Percentiles rank a stretch among this genome's conserved stretches.
phyloP scores from a whole-genome alignment of 495 filamentous ascomycete species.

The Aspergillus bertholletiae region DNA sequence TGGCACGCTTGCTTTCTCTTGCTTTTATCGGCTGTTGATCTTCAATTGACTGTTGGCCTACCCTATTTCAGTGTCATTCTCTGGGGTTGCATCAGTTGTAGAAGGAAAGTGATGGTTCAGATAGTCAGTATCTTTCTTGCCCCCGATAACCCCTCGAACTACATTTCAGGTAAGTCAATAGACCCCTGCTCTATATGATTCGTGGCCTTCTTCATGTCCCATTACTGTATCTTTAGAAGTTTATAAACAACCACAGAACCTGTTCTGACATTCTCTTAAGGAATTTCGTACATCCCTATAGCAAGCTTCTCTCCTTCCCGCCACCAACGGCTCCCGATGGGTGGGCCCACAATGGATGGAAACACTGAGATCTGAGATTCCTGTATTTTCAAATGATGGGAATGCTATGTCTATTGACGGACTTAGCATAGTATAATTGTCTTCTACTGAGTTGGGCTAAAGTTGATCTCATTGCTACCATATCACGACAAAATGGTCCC shows the following conservation, averaged over 20 bases:
- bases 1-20: neutral
- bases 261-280: slow-evolving; percentile 10
- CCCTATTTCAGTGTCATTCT: neutral
- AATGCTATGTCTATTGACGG: neutral
- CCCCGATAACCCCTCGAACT: neutral
- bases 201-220: neutral
- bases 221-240: neutral
- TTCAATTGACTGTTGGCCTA: neutral
- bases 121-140: neutral
- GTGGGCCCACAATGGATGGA: slow-evolving; percentile 22
- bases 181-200: neutral
- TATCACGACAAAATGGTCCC: neutral
- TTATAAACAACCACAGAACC: neutral
- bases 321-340: slow-evolving; percentile 10
- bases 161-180: neutral
- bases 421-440: neutral
- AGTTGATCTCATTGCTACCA: neutral
- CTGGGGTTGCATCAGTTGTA: neutral
- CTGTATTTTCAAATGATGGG: slow-evolving; percentile 10
- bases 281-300: slow-evolving; percentile 9
- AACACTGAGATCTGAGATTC: slow-evolving; percentile 12
- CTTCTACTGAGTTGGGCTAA: neutral
- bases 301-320: slow-evolving; percentile 13
- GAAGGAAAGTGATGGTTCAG: neutral
- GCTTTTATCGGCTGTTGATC: neutral